Evolutionary conservation across 352 stramenopile genomes (phyloP).

Genomic region (Globisporangium abappressorium): DNA sequence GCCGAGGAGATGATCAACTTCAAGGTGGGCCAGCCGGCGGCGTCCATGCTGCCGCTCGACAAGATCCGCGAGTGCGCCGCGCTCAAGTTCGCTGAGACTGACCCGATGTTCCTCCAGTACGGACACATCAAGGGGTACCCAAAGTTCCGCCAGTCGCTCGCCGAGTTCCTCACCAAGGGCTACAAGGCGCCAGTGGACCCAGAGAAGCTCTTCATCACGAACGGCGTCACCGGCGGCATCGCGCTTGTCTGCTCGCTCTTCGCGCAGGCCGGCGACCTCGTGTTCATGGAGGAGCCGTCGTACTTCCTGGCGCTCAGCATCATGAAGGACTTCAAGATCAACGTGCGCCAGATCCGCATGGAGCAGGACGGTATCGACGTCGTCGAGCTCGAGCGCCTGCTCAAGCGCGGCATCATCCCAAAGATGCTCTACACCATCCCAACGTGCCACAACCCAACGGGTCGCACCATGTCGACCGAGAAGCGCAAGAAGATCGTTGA

Average conservation of each 20-base stretch:
- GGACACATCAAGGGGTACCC: constrained; percentile 87
- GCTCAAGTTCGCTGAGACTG: constrained; percentile 81
- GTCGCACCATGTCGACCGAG: constrained; percentile 75
- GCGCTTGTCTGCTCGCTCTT: constrained; percentile 88
- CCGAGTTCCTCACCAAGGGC: constrained; percentile 75
- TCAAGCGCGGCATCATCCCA: constrained; percentile 69
- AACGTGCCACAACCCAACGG: constrained; percentile 94
- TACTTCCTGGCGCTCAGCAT: constrained; percentile 94
- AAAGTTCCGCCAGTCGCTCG: constrained; percentile 77
- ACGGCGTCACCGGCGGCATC: constrained; percentile 91
- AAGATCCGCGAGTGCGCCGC: constrained; percentile 77
- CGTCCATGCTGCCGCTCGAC: constrained; percentile 82
- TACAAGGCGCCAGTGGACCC: constrained; percentile 75
- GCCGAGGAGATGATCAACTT: constrained; percentile 89
- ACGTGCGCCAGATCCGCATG: constrained; percentile 89
- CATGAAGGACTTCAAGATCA: constrained; percentile 93
- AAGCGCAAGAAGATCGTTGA: constrained; percentile 87
- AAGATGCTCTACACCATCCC: constrained; percentile 95
- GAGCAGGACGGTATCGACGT: constrained; percentile 85
- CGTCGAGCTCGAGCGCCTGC: constrained; percentile 82
- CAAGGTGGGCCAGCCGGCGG: constrained; percentile 83
- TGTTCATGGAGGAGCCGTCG: constrained; percentile 92
- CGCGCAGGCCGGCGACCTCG: constrained; percentile 84
- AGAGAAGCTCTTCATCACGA: constrained; percentile 91
- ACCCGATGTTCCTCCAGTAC: constrained; percentile 89